Evolutionary conservation across 2,329 filamentous ascomycete species (phyloP), one percentile per base, ranked within the genome.

Genomic region (Aspergillus texensis): DNA sequence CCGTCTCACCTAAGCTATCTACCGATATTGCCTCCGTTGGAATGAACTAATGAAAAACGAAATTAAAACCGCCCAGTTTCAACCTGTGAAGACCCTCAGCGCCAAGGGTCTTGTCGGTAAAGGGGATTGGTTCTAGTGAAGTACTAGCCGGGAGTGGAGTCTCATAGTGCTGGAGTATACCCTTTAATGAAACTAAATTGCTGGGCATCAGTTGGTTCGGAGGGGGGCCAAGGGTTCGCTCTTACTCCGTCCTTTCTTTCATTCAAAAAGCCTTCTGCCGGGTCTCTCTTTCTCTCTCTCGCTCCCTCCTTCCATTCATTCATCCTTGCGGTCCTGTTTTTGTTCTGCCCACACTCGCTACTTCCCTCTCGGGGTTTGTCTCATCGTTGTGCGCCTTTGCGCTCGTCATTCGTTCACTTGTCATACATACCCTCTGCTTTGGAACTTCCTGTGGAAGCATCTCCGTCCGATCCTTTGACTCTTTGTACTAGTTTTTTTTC

Each of bases 361-460:
- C 58, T 62, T 57, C 61, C 57, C 52, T 52, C 56, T 48, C 41
- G n/a, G 32, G 52, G 21, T 26, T 34, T 26, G 30, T 19, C 32
- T 63, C 36, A 14, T n/a, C 26, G 16, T n/a, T 52, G 48, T 57
- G 53, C 41, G 21, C 41, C 39, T 41, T 36, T 59, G 61, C 61
- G 56, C 61, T 43, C 24, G 68, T 68, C 72, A 62, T 61, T 73
- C 73, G 56, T 67, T 72, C 28, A 39, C 24, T 34, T 39, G 64
- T 57, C 10, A 39, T 39, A 39, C 36, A 39, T 50, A 28, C 14
- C 57, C 55, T 43, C 21, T 61, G 19, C 34, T 58, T 54, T 50
- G 45, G 19, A 30, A 63, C 66, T 69, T 68, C 65, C 66, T 54
- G 67, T 55, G 60, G 62, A 65, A 68, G 63, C 64, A 24, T 14